Evolutionary conservation across 139 green algal species (phyloP).

Genomic region (Trebouxia sp.): DNA sequence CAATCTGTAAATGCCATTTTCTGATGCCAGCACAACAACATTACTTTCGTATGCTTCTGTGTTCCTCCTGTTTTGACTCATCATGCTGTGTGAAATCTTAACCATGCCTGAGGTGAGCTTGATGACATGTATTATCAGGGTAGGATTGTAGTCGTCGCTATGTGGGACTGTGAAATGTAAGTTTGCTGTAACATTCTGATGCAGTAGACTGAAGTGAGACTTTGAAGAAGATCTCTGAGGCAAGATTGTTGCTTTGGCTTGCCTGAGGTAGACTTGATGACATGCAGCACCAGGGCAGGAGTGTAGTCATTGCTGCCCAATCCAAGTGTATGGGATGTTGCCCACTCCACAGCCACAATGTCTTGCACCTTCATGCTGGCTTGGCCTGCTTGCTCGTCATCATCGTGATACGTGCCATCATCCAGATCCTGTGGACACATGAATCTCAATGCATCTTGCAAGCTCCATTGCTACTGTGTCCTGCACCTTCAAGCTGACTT

Average conservation of each 20-base stretch:
- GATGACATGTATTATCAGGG: too few species aligned
- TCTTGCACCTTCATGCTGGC: conserved; percentile 15
- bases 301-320: conserved; percentile 20
- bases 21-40: too few species aligned
- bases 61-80: too few species aligned
- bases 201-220: not conserved
- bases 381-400: conserved; percentile 2
- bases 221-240: not conserved
- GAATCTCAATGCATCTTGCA: not conserved
- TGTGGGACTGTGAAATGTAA: not conserved
- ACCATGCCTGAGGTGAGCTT: too few species aligned
- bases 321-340: conserved; percentile 21
- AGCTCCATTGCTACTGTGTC: conserved; percentile 11
- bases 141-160: not conserved
- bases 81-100: too few species aligned
- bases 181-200: not conserved
- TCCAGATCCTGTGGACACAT: conserved; percentile 3
- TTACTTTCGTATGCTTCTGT: too few species aligned
- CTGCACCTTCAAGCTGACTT: conserved; percentile 4
- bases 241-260: too few species aligned
- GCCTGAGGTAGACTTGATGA: not conserved
- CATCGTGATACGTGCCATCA: conserved; percentile 22
- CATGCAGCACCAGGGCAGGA: conserved; percentile 17
- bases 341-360: conserved; percentile 21
- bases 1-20: too few species aligned